Evolutionary conservation across 1,284 basidiomycete genomes (phyloP), one percentile per base, ranked within the genome.

Genomic region (Ustilago sp.): DNA sequence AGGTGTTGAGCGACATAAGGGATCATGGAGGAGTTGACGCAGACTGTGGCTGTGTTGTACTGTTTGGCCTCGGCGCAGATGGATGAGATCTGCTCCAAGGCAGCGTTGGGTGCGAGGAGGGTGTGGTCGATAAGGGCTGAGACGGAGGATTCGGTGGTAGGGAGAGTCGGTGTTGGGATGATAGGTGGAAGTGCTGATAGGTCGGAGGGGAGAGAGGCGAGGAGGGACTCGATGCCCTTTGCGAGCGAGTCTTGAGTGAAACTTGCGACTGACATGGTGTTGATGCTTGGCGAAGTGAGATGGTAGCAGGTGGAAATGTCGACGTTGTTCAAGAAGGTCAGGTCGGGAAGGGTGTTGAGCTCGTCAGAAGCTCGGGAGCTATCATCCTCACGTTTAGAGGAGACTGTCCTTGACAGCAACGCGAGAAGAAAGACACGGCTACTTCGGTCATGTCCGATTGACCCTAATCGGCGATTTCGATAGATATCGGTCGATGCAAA

Each of bases 1-100:
- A 83, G 68, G 90, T 89, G 58, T 89, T 86, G 63, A 89, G 89
- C 5, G 91, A 94, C 80, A 83, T 51, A 48, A 15, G 66, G 63
- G 38, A 82, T 75, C 75, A 80, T 72, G 60, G 67, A 69, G 5
- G 74, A 76, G 59, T 81, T 82, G 59, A 83, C 81, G 60, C 82
- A 84, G 8, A 84, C 80, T 3, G 80, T 82, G 6, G 74, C 74
- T 2, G 80, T 71, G 28, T 57, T 54, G 58, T 71, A 69, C 52
- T 64, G 60, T 36, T 77, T 76, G 9, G 81, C 82, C 34, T 80
- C 80, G 0, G 52, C 53, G 57, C 79, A 78, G n/a, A 78, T 60
- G 13, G 41, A 63, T 4, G 48, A 36, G 57, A 84, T 79, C 47
- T 80, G 74, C 1, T 63, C 53, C 8, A 74, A 64, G 11, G 75